Conservation (phyloP, 2,329 filamentous ascomycete species). For the Diplodia intermedia region DNA sequence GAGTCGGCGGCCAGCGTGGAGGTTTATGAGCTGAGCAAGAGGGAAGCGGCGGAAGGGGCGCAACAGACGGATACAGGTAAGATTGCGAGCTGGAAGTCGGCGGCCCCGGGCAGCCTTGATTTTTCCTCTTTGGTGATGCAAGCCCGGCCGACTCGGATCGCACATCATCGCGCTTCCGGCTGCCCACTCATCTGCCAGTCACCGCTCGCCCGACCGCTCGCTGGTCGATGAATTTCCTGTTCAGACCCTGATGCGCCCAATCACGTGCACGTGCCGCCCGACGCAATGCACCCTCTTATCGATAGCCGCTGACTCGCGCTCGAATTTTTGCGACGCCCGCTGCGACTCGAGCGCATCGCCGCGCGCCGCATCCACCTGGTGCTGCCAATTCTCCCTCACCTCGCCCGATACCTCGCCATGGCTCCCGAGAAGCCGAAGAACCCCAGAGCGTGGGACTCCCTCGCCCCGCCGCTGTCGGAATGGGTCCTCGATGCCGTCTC, state of each 20-base stretch:
- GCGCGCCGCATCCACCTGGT: conserved; percentile 9
- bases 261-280: conserved; percentile 18
- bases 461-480: conserved; percentile 74
- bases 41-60: neutral
- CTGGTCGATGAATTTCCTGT: conserved; percentile 8
- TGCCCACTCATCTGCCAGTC: conserved; percentile 10
- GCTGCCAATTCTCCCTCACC: conserved; percentile 6
- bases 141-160: conserved; percentile 20
- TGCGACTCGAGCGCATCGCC: conserved; percentile 4
- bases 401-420: conserved; percentile 37
- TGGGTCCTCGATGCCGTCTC: conserved; percentile 87
- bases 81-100: conserved; percentile 29
- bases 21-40: neutral
- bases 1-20: conserved; percentile 30
- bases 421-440: conserved; percentile 44
- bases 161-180: conserved; percentile 27
- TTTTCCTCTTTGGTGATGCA: neutral
- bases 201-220: conserved; percentile 18
- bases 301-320: conserved; percentile 19
- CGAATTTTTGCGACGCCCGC: conserved; percentile 25
- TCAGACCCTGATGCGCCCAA: conserved; percentile 6
- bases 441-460: conserved; percentile 65
- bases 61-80: conserved; percentile 1
- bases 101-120: conserved; percentile 27
- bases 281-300: conserved; percentile 4